Evolutionary conservation across 2,329 filamentous ascomycete species (phyloP).

Genomic region (Apiospora koreana): DNA sequence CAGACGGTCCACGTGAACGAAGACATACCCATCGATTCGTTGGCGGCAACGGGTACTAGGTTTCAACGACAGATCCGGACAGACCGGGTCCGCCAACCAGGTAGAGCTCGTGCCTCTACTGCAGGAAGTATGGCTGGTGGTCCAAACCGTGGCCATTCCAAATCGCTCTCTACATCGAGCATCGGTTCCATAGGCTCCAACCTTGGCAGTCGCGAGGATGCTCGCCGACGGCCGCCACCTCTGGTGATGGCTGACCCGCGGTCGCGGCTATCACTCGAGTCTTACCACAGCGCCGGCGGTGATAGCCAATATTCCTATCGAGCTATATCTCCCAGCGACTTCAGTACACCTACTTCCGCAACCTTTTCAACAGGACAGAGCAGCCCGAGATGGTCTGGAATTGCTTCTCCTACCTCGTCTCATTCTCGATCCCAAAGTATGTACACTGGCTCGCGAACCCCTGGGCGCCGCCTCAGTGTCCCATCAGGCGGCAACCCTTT

Average conservation of each 20-base stretch:
- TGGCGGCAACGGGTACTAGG: conserved; percentile 87
- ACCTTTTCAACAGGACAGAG: conserved; percentile 76
- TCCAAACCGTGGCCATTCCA: conserved; percentile 73
- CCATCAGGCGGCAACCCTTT: conserved; percentile 77
- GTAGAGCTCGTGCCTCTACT: conserved; percentile 75
- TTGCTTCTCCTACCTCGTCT: conserved; percentile 72
- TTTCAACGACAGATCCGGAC: conserved; percentile 92
- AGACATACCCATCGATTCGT: conserved; percentile 89
- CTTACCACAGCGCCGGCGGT: conserved; percentile 64
- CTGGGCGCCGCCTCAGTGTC: conserved; percentile 77
- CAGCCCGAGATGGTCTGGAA: conserved; percentile 73
- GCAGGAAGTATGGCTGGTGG: conserved; percentile 71
- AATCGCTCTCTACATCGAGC: conserved; percentile 83
- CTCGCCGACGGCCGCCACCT: conserved; percentile 74
- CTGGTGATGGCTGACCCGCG: conserved; percentile 80
- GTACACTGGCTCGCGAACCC: conserved; percentile 66
- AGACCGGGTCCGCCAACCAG: conserved; percentile 76
- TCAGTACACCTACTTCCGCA: conserved; percentile 80
- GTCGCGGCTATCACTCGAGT: conserved; percentile 67
- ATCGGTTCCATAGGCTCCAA: conserved; percentile 71
- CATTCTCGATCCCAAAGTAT: conserved; percentile 72
- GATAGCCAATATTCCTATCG: conserved; percentile 68
- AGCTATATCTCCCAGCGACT: conserved; percentile 69
- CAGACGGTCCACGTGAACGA: conserved; percentile 98
- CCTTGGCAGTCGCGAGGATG: conserved; percentile 65